Evolutionary conservation across 176 grass and related monocot genomes (phyloP).

Genomic region (Eremochloa ophiuroides): DNA sequence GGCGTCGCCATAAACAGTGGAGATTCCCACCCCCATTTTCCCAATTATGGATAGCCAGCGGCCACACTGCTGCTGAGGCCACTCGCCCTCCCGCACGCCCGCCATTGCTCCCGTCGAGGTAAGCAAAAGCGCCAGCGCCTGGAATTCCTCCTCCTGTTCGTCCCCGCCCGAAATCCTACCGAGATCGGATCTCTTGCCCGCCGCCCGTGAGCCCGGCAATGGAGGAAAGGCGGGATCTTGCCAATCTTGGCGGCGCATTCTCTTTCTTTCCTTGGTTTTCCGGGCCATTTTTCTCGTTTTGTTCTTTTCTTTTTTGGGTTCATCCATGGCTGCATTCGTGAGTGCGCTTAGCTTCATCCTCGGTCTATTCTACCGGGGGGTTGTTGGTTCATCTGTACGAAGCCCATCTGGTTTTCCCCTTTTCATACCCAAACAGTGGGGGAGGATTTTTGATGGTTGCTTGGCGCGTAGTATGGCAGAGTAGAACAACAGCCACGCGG

Average conservation of each 20-base stretch:
- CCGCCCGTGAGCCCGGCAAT: background rate
- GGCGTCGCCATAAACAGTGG: conserved; percentile 14
- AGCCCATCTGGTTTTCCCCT: background rate
- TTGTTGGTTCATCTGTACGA: conserved; percentile 6
- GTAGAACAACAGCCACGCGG: background rate
- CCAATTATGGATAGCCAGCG: conserved; percentile 35
- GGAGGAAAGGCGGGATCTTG: conserved; percentile 23
- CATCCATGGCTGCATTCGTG: conserved; percentile 2
- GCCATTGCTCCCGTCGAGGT: conserved; percentile 41
- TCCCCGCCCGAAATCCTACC: background rate
- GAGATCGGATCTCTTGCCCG: conserved; percentile 11
- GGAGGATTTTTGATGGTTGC: background rate
- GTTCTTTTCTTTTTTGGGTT: background rate
- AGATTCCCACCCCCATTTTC: conserved; percentile 46
- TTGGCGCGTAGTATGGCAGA: background rate
- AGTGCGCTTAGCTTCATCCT: background rate
- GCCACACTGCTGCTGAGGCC: background rate
- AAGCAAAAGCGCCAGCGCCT: conserved; percentile 25
- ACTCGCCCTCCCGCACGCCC: background rate
- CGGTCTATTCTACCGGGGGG: background rate
- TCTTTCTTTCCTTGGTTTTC: background rate
- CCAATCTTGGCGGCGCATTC: conserved; percentile 12
- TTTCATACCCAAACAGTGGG: background rate
- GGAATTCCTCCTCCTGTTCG: background rate
- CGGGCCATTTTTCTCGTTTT: background rate